A percentile compares a stretch with the other conserved stretches of the same genome.
These are phyloP conservation scores for Yamadazyma philogaea DNA, from an alignment of 805 yeast species.

Conservation along the genomic window DNA sequence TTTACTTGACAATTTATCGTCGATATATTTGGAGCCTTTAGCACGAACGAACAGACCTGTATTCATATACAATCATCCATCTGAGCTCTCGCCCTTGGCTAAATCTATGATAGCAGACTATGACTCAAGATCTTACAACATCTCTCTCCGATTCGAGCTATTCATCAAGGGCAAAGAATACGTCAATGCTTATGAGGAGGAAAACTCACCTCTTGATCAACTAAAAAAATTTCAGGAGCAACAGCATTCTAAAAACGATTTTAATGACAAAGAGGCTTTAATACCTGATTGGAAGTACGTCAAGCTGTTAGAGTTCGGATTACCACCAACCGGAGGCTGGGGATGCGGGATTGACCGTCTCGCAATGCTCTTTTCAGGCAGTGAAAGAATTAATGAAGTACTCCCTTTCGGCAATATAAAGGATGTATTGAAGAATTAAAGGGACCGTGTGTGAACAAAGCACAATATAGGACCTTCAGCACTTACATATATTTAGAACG, in stretches of 20 bases:
- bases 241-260: slow-evolving; percentile 43
- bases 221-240: slow-evolving; percentile 60
- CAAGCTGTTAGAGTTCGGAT: slow-evolving; percentile 80
- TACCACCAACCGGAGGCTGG: slow-evolving; percentile 99
- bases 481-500: too few relatives aligned
- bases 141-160: slow-evolving; percentile 78
- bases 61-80: slow-evolving; percentile 79
- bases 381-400: slow-evolving; percentile 69
- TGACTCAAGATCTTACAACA: slow-evolving; percentile 29
- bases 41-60: slow-evolving; percentile 49
- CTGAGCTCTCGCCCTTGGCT: slow-evolving; percentile 81
- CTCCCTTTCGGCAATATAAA: slow-evolving; percentile 70
- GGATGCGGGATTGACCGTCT: slow-evolving; percentile 92
- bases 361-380: slow-evolving; percentile 70
- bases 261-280: slow-evolving; percentile 58
- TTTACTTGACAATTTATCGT: slow-evolving; percentile 62
- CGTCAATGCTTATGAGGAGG: slow-evolving; percentile 95
- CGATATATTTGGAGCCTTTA: slow-evolving; percentile 58
- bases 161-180: slow-evolving; percentile 78
- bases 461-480: too few relatives aligned
- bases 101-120: slow-evolving; percentile 49
- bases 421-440: slow-evolving; percentile 64
- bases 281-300: slow-evolving; percentile 73
- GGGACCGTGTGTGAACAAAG: background rate
- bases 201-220: slow-evolving; percentile 81